These are phyloP conservation scores for Eruca vesicaria DNA, from an alignment of 441 rosid species.

Conservation along the genomic window DNA sequence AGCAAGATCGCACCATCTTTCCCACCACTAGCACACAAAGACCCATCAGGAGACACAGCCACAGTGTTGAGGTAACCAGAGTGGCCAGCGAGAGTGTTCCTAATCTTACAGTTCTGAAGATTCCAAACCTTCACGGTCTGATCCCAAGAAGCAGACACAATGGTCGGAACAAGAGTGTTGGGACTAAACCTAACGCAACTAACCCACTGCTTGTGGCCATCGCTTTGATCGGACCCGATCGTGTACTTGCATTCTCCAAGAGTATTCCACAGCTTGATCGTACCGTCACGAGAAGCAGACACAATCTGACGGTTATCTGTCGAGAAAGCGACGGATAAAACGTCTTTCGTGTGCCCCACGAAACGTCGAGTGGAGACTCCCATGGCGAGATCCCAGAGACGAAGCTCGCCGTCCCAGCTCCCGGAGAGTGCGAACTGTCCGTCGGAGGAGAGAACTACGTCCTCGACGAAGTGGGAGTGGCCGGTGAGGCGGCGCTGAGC, in stretches of 20 bases:
- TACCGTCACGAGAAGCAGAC: constrained; percentile 83
- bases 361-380: constrained; percentile 76
- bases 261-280: constrained; percentile 90
- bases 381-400: constrained; percentile 77
- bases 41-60: constrained; percentile 86
- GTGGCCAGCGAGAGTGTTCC: constrained; percentile 63
- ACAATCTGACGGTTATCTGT: constrained; percentile 90
- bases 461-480: constrained; percentile 81
- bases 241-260: constrained; percentile 94
- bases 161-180: constrained; percentile 59
- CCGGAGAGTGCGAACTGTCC: constrained; percentile 91
- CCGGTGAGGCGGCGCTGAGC: no score
- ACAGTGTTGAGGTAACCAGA: constrained; percentile 76
- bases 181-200: constrained; percentile 94
- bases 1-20: constrained; percentile 75
- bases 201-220: constrained; percentile 82
- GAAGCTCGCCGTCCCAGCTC: constrained; percentile 90
- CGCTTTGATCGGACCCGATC: constrained; percentile 60
- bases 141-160: constrained; percentile 86
- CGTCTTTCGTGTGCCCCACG: constrained; percentile 85
- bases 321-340: constrained; percentile 83
- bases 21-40: constrained; percentile 87
- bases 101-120: constrained; percentile 72
- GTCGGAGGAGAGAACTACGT: constrained; percentile 82
- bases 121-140: constrained; percentile 82